phyloP scores from a whole-genome alignment of 371 early-diverging fungal genomes.

The Lichtheimia corymbifera region DNA sequence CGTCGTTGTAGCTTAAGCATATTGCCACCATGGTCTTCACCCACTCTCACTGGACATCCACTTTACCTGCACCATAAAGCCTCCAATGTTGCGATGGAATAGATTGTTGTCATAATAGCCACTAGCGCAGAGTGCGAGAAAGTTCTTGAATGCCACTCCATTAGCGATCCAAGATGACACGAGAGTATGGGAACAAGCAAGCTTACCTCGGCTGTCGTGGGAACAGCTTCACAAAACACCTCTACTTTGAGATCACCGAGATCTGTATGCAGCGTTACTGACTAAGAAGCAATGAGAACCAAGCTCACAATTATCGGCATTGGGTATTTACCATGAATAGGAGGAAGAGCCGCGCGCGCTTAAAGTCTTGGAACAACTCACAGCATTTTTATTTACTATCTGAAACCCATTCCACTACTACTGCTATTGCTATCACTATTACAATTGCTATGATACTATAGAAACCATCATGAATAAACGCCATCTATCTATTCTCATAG shows the following conservation, averaged over 20 bases:
- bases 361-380: background rate
- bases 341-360: too few relatives aligned
- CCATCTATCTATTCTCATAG: too few relatives aligned
- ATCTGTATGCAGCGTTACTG: conserved; percentile 87
- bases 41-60: background rate
- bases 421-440: background rate
- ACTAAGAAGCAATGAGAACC: conserved; percentile 34
- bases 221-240: conserved; percentile 80
- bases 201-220: conserved; percentile 80
- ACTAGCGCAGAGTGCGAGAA: conserved; percentile 91
- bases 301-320: background rate
- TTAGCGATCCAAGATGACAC: background rate
- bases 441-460: background rate
- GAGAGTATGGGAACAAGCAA: background rate
- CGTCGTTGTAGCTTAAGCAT: background rate
- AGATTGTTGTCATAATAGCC: conserved; percentile 88
- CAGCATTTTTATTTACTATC: background rate
- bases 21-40: too few relatives aligned
- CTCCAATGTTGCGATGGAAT: conserved; percentile 88
- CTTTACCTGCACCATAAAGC: conserved; percentile 86
- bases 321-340: background rate
- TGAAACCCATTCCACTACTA: background rate
- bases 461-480: background rate
- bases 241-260: conserved; percentile 91
- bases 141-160: conserved; percentile 65